Conservation (phyloP, 306 rosid species). For the Fagus crenata region DNA sequence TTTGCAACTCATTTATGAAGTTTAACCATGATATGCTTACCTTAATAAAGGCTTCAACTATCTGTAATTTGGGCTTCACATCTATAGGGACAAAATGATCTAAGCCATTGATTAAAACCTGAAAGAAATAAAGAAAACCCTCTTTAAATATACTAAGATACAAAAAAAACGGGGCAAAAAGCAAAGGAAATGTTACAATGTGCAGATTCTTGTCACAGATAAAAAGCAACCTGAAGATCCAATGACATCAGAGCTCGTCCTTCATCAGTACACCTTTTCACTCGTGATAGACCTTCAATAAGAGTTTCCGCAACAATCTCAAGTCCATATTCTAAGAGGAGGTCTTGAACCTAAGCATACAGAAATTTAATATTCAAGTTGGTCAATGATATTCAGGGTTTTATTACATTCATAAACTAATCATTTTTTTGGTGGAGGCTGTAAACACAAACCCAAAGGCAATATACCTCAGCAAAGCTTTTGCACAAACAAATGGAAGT, state of each 20-base stretch:
- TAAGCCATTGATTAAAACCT: slow-evolving; percentile 97
- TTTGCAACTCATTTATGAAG: neutral
- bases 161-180: slow-evolving; percentile 10
- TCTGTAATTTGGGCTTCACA: slow-evolving; percentile 80
- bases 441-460: neutral
- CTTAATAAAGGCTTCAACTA: slow-evolving; percentile 91
- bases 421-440: neutral
- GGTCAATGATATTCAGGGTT: slow-evolving; percentile 16
- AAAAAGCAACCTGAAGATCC: slow-evolving; percentile 79
- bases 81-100: slow-evolving; percentile 75
- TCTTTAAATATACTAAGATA: slow-evolving; percentile 24
- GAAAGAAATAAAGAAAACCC: slow-evolving; percentile 35
- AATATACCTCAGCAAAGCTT: neutral
- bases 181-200: neutral
- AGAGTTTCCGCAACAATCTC: slow-evolving; percentile 86
- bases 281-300: slow-evolving; percentile 90
- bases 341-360: slow-evolving; percentile 64
- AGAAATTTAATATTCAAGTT: slow-evolving; percentile 28
- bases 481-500: neutral
- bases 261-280: slow-evolving; percentile 93
- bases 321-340: slow-evolving; percentile 71
- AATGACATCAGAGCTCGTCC: slow-evolving; percentile 97
- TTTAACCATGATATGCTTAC: slow-evolving; percentile 37
- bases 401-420: neutral
- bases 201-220: slow-evolving; percentile 14